These are phyloP conservation scores for Tulasnella calospora DNA, from an alignment of 768 basidiomycete genomes.

Conservation along the genomic window DNA sequence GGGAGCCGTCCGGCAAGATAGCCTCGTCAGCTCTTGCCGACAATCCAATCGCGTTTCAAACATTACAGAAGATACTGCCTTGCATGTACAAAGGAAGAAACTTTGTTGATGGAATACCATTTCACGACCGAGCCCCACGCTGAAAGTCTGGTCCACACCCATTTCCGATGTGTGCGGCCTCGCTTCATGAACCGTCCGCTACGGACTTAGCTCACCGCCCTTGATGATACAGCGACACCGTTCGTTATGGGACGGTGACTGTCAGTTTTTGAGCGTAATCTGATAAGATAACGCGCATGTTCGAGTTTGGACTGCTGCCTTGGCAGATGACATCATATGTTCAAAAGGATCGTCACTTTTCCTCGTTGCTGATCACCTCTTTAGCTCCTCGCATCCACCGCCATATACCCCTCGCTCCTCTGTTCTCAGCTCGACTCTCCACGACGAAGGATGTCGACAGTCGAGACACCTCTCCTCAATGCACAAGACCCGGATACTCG, in stretches of 20 bases:
- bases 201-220: no score
- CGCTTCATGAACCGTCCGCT: no score
- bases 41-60: neutral
- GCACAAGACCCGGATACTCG: constrained; percentile 5
- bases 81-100: neutral
- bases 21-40: neutral
- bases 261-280: neutral
- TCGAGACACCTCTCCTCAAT: constrained; percentile 14
- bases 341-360: constrained; percentile 10
- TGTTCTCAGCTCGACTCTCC: neutral
- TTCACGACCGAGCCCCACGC: neutral
- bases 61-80: neutral
- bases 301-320: neutral
- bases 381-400: neutral
- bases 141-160: neutral
- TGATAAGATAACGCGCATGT: neutral
- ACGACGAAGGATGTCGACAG: constrained; percentile 7
- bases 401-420: neutral
- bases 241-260: no score
- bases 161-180: neutral
- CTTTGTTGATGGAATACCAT: neutral
- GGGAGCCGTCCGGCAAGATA: neutral
- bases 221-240: no score
- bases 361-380: neutral
- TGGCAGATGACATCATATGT: neutral